Conservation (phyloP, 2,329 filamentous ascomycete genomes). For the Paecilomyces formosus region DNA sequence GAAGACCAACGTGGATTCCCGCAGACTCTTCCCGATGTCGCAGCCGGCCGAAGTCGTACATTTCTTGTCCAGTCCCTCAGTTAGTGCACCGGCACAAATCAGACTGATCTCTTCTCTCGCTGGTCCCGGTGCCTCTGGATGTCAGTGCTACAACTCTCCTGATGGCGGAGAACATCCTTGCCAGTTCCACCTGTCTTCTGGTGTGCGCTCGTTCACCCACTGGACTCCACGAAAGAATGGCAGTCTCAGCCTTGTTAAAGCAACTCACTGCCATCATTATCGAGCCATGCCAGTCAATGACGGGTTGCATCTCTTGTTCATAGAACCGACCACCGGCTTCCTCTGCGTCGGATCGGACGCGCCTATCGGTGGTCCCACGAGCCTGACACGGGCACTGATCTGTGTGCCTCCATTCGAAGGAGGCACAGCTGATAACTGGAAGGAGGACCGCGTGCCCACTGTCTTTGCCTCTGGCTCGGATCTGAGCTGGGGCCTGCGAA, state of each 20-base stretch:
- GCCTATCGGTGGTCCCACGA: constrained; percentile 50
- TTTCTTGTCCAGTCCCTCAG: constrained; percentile 51
- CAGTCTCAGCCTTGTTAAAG: constrained; percentile 29
- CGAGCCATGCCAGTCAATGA: constrained; percentile 58
- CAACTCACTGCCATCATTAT: constrained; percentile 51
- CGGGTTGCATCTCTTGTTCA: constrained; percentile 58
- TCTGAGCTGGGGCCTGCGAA: constrained; percentile 48
- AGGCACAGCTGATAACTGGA: constrained; percentile 4
- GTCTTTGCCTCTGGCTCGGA: constrained; percentile 53
- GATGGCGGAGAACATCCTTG: constrained; percentile 14
- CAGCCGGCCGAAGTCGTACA: constrained; percentile 40
- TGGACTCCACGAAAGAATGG: constrained; percentile 12
- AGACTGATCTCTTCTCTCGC: constrained; percentile 56
- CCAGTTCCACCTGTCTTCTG: constrained; percentile 21
- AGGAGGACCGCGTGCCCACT: constrained; percentile 34
- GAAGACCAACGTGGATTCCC: constrained; percentile 31
- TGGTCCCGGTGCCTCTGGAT: constrained; percentile 26
- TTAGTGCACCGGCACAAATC: constrained; percentile 50
- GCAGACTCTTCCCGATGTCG: constrained; percentile 33
- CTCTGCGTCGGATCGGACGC: constrained; percentile 58
- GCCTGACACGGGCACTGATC: constrained; percentile 52
- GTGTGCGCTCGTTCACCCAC: constrained; percentile 19
- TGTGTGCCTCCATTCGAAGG: constrained; percentile 38
- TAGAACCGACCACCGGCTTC: constrained; percentile 49
- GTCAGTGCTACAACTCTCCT: constrained; percentile 17